phyloP scores from a whole-genome alignment of 371 early-diverging fungal genomes.

The Saksenaea vasiformis region DNA sequence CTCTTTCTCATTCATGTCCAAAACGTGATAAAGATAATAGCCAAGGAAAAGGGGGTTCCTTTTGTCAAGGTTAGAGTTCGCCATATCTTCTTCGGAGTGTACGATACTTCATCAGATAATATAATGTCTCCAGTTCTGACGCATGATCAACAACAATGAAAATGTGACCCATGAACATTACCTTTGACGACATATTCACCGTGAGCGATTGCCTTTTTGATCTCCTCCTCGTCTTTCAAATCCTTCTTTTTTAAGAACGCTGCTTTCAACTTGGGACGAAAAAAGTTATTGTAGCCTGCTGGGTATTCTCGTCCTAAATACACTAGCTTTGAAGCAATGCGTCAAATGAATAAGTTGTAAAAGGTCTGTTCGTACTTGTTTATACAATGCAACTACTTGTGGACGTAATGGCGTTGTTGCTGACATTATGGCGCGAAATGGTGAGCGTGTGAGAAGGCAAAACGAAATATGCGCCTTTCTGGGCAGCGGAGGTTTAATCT shows the following conservation, averaged over 20 bases:
- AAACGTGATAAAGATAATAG: too few relatives aligned
- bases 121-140: constrained; percentile 72
- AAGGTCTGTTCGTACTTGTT: constrained; percentile 37
- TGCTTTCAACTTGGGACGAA: constrained; percentile 58
- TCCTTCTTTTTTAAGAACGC: constrained; percentile 70
- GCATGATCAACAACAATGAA: constrained; percentile 8
- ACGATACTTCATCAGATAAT: constrained; percentile 74
- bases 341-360: background rate
- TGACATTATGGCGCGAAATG: background rate
- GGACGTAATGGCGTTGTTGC: constrained; percentile 33
- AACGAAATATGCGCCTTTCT: background rate
- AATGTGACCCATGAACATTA: constrained; percentile 13
- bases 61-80: background rate
- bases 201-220: constrained; percentile 61
- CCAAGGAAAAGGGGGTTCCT: background rate
- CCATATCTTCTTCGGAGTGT: constrained; percentile 63
- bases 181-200: constrained; percentile 71
- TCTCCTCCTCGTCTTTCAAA: constrained; percentile 54
- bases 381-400: constrained; percentile 54
- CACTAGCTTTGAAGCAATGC: constrained; percentile 34
- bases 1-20: too few relatives aligned
- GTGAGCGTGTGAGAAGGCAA: background rate
- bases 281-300: constrained; percentile 54
- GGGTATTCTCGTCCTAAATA: constrained; percentile 69
- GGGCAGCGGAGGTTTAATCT: background rate